Conservation (phyloP, 805 yeast genomes). For the Komagataella phaffii region DNA sequence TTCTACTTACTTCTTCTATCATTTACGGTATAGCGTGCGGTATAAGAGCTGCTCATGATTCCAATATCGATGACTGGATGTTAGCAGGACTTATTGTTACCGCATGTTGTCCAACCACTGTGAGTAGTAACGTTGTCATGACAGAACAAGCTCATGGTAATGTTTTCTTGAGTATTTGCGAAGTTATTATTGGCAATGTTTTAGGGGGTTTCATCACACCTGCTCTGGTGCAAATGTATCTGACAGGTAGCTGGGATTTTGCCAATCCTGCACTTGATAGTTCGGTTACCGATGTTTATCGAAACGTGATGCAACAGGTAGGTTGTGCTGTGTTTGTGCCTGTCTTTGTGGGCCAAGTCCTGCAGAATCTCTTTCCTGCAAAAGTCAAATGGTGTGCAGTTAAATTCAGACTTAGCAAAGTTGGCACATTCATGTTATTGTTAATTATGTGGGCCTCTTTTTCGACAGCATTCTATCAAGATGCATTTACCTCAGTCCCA, state of each 20-base stretch:
- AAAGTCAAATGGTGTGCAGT: constrained; percentile 48
- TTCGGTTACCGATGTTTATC: constrained; percentile 45
- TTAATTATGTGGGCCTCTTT: constrained; percentile 69
- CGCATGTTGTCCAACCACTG: constrained; percentile 85
- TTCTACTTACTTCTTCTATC: constrained; percentile 50
- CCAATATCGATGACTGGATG: constrained; percentile 59
- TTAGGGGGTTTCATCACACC: constrained; percentile 85
- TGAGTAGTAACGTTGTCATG: constrained; percentile 87
- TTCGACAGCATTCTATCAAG: constrained; percentile 76
- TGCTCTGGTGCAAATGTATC: constrained; percentile 63
- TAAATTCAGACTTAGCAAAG: constrained; percentile 49
- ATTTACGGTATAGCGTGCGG: constrained; percentile 66
- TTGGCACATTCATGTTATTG: constrained; percentile 70
- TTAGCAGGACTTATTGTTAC: constrained; percentile 74
- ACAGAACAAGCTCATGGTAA: constrained; percentile 79
- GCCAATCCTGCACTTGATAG: constrained; percentile 66
- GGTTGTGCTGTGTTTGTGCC: constrained; percentile 81
- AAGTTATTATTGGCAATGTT: constrained; percentile 75
- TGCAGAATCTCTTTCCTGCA: constrained; percentile 57
- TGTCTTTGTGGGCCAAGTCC: constrained; percentile 73
- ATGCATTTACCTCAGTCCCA: constrained; percentile 56
- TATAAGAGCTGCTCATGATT: constrained; percentile 42
- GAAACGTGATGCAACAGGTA: constrained; percentile 74
- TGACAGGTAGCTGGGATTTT: constrained; percentile 42
- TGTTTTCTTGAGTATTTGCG: constrained; percentile 64